Evolutionary conservation across 768 basidiomycete genomes (phyloP), one percentile per base, ranked within the genome.

Genomic region (Tylopilus sp.): DNA sequence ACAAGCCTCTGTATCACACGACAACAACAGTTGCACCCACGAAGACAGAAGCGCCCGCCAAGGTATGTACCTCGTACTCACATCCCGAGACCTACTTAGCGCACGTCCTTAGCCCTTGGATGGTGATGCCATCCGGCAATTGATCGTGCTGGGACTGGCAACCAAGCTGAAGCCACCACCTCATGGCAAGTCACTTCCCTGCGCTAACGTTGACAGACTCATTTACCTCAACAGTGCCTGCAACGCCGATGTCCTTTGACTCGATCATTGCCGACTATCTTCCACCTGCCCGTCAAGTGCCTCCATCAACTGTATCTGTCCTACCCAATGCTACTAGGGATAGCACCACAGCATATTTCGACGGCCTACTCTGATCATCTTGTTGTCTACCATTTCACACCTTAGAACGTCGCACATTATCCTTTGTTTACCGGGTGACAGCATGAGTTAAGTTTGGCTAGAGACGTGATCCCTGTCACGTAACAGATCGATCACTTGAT

Each of bases 231-330:
- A 23, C 50, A 84, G 79, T 47, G 18, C 66, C 76, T 25, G 65
- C 70, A 51, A 62, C 72, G n/a, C 66, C 71, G 12, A 64, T 71
- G 0, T 80, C 83, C 51, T 91, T 91, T 58, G 84, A 91, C 63
- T 83, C 86, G 6, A 69, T 92, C 46, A 75, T 91, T 44, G 79
- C 81, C 2, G 89, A 90, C 67, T 91, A 91, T 63, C 71, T 83
- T 21, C 83, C 82, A 18, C 56, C 72, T 10, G 21, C 70, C 6
- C 61, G 57, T 8, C 61, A 69, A 47, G 48, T 64, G 13, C 40
- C 59, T 20, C 17, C 47, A 39, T 36, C 58, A 15, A 33, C 41
- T 43, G 18, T 46, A 23, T 38, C 40, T 6, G 17, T 40, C 35
- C 56, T 42, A 44, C 48, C 47, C n/a, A n/a, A n/a, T n/a, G 31